Conservation (phyloP, 225 moss, liverwort and hornwort genomes). For the Polytrichum commune region DNA sequence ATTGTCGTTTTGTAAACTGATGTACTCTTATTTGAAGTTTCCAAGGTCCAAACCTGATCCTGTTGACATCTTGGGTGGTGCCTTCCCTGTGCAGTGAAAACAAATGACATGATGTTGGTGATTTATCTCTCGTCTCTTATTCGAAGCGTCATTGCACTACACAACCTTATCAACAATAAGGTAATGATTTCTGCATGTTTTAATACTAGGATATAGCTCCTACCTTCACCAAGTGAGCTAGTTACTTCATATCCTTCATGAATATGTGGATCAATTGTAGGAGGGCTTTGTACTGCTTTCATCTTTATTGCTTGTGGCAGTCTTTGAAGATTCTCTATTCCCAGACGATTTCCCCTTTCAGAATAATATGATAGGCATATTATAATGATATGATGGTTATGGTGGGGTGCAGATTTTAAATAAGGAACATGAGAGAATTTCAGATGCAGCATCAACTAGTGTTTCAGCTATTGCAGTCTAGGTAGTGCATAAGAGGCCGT, state of each 20-base stretch:
- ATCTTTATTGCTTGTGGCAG: too few relatives aligned
- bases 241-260: not conserved
- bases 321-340: too few relatives aligned
- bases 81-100: constrained; percentile 70
- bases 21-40: too few relatives aligned
- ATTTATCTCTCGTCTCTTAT: constrained; percentile 96
- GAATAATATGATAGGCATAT: too few relatives aligned
- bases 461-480: constrained; percentile 76
- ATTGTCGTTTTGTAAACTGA: too few relatives aligned
- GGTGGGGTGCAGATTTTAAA: constrained; percentile 73
- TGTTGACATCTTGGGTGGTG: too few relatives aligned
- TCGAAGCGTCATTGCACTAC: constrained; percentile 92
- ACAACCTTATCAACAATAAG: constrained; percentile 99
- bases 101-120: constrained; percentile 99
- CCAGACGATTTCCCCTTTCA: too few relatives aligned
- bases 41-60: too few relatives aligned
- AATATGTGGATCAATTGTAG: too few relatives aligned
- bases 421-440: constrained; percentile 96
- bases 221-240: too few relatives aligned
- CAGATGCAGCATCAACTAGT: constrained; percentile 85
- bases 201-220: too few relatives aligned
- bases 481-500: constrained; percentile 16
- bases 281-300: too few relatives aligned
- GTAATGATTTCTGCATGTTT: constrained; percentile 26
- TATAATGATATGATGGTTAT: not conserved